A percentile compares a stretch with the other conserved stretches of the same genome.
Evolutionary conservation across 306 rosid genomes (phyloP).

Genomic region (Heteromeles arbutifolia): DNA sequence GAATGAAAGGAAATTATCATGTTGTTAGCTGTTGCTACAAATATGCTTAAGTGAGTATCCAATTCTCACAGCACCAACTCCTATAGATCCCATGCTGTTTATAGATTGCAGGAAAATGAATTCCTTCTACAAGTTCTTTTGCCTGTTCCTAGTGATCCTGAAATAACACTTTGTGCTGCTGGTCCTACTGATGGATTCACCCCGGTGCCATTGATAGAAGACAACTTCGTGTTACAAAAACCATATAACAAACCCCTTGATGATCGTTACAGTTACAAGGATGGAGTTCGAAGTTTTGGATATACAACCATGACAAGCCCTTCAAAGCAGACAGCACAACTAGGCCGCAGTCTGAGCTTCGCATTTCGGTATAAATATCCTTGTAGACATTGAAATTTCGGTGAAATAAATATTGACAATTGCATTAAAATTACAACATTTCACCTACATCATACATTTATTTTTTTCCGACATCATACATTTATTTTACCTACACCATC

Average conservation of each 20-base stretch:
- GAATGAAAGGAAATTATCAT: background rate
- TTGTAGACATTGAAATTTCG: too few species aligned
- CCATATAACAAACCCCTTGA: background rate
- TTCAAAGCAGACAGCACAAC: background rate
- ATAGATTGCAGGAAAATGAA: background rate
- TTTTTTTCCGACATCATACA: too few species aligned
- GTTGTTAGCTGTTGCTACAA: background rate
- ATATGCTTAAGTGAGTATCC: background rate
- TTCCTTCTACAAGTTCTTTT: background rate
- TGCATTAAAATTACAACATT: too few species aligned
- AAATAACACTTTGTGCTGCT: background rate
- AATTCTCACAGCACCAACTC: background rate
- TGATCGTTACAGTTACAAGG: constrained; percentile 5
- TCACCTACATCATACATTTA: too few species aligned
- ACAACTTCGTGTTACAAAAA: too few species aligned
- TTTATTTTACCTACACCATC: too few species aligned
- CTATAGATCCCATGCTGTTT: background rate
- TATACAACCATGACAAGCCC: constrained; percentile 11
- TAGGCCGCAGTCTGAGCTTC: background rate
- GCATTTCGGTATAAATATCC: background rate
- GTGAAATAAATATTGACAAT: too few species aligned
- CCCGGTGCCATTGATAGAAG: constrained; percentile 28
- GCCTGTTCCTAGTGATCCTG: background rate
- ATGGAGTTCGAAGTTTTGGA: constrained; percentile 16
- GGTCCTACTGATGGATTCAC: constrained; percentile 45